Evolutionary conservation across 441 rosid species (phyloP).

Genomic region (Adansonia gregorii): DNA sequence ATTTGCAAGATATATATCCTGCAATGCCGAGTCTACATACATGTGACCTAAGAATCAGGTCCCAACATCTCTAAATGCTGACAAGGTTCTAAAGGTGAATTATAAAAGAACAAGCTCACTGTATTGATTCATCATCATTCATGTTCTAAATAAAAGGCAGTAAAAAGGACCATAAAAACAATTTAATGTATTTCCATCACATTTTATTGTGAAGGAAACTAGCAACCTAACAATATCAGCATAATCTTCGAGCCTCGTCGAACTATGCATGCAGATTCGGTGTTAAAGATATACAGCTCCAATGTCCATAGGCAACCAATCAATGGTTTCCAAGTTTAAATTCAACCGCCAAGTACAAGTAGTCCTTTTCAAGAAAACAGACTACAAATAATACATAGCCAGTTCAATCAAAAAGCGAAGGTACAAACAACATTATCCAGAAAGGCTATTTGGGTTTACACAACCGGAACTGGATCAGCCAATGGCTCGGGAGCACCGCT

Average conservation of each 20-base stretch:
- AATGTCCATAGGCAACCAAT: not conserved
- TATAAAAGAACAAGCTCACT: not conserved
- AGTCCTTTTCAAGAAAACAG: constrained; percentile 37
- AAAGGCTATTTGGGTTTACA: constrained; percentile 34
- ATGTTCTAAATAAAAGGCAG: not conserved
- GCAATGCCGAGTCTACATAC: too few species aligned
- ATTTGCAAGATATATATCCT: too few species aligned
- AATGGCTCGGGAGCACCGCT: constrained; percentile 63
- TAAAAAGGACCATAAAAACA: not conserved
- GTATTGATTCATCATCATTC: not conserved
- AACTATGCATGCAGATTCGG: not conserved
- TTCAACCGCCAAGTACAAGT: constrained; percentile 25
- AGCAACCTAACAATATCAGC: not conserved
- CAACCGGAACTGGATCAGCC: constrained; percentile 59
- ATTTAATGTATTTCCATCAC: too few species aligned
- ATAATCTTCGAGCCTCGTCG: not conserved
- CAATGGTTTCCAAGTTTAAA: constrained; percentile 11
- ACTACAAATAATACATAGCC: constrained; percentile 31
- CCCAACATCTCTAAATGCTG: not conserved
- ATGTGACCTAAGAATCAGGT: not conserved
- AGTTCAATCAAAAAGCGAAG: constrained; percentile 24
- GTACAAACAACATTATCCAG: constrained; percentile 38
- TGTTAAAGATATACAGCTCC: not conserved
- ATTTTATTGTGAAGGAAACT: too few species aligned
- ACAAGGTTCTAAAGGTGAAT: not conserved